phyloP scores from a whole-genome alignment of 768 basidiomycete species.

The Dioszegia crocea region DNA sequence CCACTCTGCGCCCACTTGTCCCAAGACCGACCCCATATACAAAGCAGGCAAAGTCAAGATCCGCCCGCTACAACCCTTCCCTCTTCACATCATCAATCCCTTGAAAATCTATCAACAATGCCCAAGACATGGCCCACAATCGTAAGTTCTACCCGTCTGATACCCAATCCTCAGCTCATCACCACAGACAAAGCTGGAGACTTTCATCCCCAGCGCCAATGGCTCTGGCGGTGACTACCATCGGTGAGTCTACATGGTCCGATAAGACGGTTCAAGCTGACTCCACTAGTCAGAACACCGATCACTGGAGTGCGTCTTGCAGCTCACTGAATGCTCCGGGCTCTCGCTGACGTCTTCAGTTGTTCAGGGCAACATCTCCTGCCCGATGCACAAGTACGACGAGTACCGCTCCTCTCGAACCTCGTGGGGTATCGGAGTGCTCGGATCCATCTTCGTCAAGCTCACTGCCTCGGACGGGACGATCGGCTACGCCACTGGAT shows the following conservation, averaged over 20 bases:
- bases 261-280: background rate
- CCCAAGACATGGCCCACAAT: slow-evolving; percentile 37
- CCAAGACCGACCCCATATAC: too few species aligned
- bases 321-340: background rate
- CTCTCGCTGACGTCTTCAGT: slow-evolving; percentile 21
- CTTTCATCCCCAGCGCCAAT: slow-evolving; percentile 49
- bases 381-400: slow-evolving; percentile 50
- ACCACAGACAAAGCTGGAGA: slow-evolving; percentile 45
- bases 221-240: slow-evolving; percentile 52
- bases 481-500: slow-evolving; percentile 51
- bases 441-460: slow-evolving; percentile 52
- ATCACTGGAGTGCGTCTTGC: slow-evolving; percentile 49
- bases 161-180: background rate
- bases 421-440: slow-evolving; percentile 52
- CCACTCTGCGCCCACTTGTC: too few species aligned
- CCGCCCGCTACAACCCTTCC: too few species aligned
- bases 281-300: slow-evolving; percentile 9
- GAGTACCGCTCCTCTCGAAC: slow-evolving; percentile 48
- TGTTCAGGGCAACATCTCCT: slow-evolving; percentile 48
- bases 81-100: too few species aligned
- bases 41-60: too few species aligned
- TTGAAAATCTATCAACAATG: slow-evolving; percentile 19
- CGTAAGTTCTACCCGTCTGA: slow-evolving; percentile 19
- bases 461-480: slow-evolving; percentile 51
- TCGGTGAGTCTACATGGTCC: slow-evolving; percentile 13